Evolutionary conservation across 129 eudicot genomes (phyloP).

Genomic region (Artemisia tridentata): DNA sequence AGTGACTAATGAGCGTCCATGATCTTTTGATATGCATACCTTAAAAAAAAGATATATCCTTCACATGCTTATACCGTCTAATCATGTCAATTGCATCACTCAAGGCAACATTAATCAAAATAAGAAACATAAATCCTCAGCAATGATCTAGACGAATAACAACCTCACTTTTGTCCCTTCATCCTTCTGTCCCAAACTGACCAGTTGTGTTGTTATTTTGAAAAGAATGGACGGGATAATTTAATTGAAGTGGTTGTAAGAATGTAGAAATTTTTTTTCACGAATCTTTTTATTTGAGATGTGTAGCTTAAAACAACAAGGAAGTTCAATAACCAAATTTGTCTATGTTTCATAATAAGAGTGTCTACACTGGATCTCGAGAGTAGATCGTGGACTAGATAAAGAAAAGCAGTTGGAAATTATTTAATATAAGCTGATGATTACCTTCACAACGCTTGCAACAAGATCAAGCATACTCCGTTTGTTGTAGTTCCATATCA

Average conservation of each 20-base stretch:
- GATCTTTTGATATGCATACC: background rate
- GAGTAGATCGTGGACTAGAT: background rate
- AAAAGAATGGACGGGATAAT: background rate
- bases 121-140: background rate
- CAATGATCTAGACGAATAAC: background rate
- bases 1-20: background rate
- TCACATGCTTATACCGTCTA: background rate
- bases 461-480: conserved; percentile 91
- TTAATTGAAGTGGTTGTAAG: background rate
- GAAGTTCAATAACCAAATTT: background rate
- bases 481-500: conserved; percentile 68
- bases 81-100: background rate
- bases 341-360: background rate
- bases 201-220: background rate
- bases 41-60: background rate
- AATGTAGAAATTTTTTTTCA: background rate
- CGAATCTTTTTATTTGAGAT: background rate
- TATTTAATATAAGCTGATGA: background rate
- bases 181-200: background rate
- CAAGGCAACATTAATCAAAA: background rate
- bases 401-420: conserved; percentile 8
- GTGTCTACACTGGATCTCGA: background rate
- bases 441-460: conserved; percentile 86
- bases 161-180: background rate
- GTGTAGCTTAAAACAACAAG: conserved; percentile 1